These are phyloP conservation scores for Spergularia marina DNA, from an alignment of 148 eudicot genomes.

Conservation along the genomic window DNA sequence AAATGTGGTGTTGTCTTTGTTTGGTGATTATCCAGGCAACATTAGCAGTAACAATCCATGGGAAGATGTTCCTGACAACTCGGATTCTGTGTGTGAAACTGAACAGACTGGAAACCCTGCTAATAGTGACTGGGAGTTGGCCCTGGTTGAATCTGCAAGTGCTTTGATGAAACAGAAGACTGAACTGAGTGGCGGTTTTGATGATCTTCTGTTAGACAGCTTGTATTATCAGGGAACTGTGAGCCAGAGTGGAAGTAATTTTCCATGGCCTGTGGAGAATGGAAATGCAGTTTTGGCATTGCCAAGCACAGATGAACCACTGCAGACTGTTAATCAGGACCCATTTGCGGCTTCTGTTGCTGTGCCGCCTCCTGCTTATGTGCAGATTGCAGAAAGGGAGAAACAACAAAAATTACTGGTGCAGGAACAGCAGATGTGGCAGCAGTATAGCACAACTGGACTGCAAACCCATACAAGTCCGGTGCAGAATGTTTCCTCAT, in stretches of 20 bases:
- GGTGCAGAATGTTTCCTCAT: conserved; percentile 16
- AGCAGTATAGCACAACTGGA: conserved; percentile 38
- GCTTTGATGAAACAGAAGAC: conserved; percentile 37
- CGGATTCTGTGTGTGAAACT: conserved; percentile 36
- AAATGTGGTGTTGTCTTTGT: conserved; percentile 40
- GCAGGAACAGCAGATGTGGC: conserved; percentile 46
- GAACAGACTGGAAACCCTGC: conserved; percentile 29
- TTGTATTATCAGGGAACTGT: conserved; percentile 43
- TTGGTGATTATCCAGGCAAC: conserved; percentile 18
- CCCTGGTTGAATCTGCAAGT: conserved; percentile 49
- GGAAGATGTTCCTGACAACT: conserved; percentile 38
- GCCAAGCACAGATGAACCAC: conserved; percentile 38
- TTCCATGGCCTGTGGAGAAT: conserved; percentile 21
- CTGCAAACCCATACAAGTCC: conserved; percentile 38
- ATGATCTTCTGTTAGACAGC: conserved; percentile 35
- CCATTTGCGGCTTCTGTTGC: conserved; percentile 53
- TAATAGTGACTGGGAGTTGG: conserved; percentile 55
- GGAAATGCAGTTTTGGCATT: conserved; percentile 33
- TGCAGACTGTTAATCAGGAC: conserved; percentile 36
- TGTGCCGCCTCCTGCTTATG: conserved; percentile 53
- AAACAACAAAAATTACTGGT: conserved; percentile 36
- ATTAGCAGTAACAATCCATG: conserved; percentile 27
- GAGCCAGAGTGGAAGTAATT: conserved; percentile 30
- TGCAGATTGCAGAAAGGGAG: conserved; percentile 51
- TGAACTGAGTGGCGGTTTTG: conserved; percentile 45